These are phyloP conservation scores for Syncephalis plumigaleata DNA, from an alignment of 371 early-diverging fungal genomes.

Conservation along the genomic window DNA sequence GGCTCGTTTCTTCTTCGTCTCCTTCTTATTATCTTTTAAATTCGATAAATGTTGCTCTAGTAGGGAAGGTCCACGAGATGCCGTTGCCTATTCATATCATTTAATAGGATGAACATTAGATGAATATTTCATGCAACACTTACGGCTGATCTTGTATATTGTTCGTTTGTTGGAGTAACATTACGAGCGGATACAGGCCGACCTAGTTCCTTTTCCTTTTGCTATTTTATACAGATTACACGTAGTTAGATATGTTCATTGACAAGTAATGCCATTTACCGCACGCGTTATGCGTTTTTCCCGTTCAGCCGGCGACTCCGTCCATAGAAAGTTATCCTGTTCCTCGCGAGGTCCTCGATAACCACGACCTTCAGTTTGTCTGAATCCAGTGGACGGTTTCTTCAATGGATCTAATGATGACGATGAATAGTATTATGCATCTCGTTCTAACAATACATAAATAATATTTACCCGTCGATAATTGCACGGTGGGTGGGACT, in stretches of 20 bases:
- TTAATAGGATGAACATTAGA: no score
- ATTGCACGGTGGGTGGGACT: slow-evolving; percentile 36
- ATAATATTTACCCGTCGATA: slow-evolving; percentile 5
- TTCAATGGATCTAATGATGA: background rate
- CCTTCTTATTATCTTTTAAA: slow-evolving; percentile 1
- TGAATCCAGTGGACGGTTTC: background rate
- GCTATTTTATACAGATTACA: background rate
- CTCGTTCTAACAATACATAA: no score
- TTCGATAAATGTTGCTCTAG: no score
- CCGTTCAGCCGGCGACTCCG: slow-evolving; percentile 38
- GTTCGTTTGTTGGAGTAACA: no score
- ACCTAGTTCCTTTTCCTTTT: slow-evolving; percentile 6
- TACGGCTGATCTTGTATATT: no score
- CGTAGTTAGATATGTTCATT: background rate
- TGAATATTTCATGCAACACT: no score
- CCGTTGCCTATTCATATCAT: no score
- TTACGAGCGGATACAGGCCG: no score
- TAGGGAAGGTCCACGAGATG: no score
- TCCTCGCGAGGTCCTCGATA: background rate
- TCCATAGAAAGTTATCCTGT: slow-evolving; percentile 19
- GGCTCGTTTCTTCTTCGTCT: slow-evolving; percentile 2
- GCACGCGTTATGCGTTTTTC: slow-evolving; percentile 12
- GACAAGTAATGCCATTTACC: slow-evolving; percentile 4
- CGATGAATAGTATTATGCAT: no score
- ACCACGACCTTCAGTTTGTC: slow-evolving; percentile 5